Evolutionary conservation across 2,329 filamentous ascomycete genomes (phyloP).

Genomic region (Diaporthe vaccinii): DNA sequence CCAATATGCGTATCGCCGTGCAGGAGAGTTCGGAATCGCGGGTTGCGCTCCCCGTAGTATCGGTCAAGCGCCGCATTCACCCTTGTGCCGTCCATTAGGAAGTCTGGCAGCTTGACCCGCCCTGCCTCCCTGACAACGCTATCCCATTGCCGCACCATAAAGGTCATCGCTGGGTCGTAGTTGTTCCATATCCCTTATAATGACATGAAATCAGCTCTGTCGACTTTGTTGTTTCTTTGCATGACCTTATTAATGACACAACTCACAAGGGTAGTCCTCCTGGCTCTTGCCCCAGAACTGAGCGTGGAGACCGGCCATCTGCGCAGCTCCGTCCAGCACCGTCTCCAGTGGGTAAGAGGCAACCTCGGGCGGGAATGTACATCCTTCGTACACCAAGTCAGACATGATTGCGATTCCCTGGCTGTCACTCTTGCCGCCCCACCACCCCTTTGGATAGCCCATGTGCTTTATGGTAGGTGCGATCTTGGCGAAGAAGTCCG

Average conservation of each 20-base stretch:
- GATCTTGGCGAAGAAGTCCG: constrained; percentile 53
- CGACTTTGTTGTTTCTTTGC: neutral
- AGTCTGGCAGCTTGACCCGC: constrained; percentile 47
- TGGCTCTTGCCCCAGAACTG: constrained; percentile 45
- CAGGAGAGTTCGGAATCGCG: constrained; percentile 50
- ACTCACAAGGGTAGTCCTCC: constrained; percentile 44
- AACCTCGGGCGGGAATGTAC: constrained; percentile 50
- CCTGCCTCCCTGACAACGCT: constrained; percentile 44
- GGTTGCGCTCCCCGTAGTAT: constrained; percentile 49
- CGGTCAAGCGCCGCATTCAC: constrained; percentile 49
- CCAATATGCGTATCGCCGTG: constrained; percentile 53
- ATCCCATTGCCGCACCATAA: constrained; percentile 47
- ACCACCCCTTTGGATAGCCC: constrained; percentile 53
- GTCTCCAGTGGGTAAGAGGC: constrained; percentile 49
- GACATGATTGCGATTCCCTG: constrained; percentile 57
- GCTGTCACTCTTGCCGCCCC: constrained; percentile 50
- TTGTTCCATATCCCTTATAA: constrained; percentile 44
- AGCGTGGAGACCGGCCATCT: constrained; percentile 52
- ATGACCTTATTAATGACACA: neutral
- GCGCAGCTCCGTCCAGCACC: constrained; percentile 51
- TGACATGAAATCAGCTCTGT: neutral
- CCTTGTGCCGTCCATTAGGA: constrained; percentile 48
- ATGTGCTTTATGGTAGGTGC: constrained; percentile 46
- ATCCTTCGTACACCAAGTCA: constrained; percentile 49
- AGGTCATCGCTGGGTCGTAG: constrained; percentile 44